These are phyloP conservation scores for Diaporthe nobilis DNA, from an alignment of 2,329 filamentous ascomycete genomes.

Conservation along the genomic window DNA sequence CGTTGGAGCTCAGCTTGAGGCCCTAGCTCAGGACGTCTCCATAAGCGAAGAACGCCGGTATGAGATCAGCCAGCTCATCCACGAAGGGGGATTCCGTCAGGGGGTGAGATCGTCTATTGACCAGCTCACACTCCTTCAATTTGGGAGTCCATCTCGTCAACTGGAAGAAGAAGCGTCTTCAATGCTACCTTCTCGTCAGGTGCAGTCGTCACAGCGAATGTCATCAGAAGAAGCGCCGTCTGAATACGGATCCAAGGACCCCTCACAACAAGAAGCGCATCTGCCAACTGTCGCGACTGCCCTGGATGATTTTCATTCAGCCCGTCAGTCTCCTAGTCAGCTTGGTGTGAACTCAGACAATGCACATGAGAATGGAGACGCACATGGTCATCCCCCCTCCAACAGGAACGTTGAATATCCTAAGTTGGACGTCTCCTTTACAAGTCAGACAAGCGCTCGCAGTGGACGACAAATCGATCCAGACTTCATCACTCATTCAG, in stretches of 20 bases:
- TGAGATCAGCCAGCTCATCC: conserved; percentile 61
- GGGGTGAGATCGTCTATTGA: conserved; percentile 57
- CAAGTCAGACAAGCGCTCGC: conserved; percentile 57
- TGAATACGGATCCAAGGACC: conserved; percentile 37
- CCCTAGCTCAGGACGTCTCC: conserved; percentile 43
- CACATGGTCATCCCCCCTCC: background rate
- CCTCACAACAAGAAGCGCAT: conserved; percentile 25
- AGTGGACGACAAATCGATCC: conserved; percentile 67
- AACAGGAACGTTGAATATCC: conserved; percentile 47
- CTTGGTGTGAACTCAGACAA: background rate
- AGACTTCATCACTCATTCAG: conserved; percentile 49
- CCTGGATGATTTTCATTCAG: background rate
- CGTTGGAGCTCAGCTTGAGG: conserved; percentile 28
- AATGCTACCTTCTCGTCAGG: conserved; percentile 21
- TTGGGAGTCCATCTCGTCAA: conserved; percentile 51
- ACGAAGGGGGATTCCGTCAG: conserved; percentile 63
- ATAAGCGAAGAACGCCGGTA: conserved; percentile 52
- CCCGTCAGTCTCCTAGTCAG: background rate
- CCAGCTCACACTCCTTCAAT: conserved; percentile 42
- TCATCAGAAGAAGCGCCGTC: conserved; percentile 39
- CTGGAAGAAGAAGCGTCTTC: conserved; percentile 43
- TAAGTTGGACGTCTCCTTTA: conserved; percentile 50
- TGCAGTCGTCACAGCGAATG: background rate
- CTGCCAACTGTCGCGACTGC: background rate
- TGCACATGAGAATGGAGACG: background rate